Evolutionary conservation across 2,329 filamentous ascomycete species (phyloP).

Genomic region (Fusarium sp.): DNA sequence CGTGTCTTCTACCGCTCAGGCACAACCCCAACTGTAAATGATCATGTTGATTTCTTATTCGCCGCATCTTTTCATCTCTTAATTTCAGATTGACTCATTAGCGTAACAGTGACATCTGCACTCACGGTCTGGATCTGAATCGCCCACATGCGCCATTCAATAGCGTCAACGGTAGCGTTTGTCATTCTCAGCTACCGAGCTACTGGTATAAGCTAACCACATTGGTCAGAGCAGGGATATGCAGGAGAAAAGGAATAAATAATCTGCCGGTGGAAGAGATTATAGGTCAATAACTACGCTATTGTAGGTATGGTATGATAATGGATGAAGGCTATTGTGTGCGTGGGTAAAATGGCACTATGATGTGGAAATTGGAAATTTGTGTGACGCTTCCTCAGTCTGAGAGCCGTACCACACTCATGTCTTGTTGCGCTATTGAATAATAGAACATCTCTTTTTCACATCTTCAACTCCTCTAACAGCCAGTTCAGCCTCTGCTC

Average conservation of each 20-base stretch:
- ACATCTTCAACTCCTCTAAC: not conserved
- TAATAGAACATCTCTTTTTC: not conserved
- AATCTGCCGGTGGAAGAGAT: too few relatives aligned
- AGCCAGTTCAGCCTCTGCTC: not conserved
- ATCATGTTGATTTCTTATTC: not conserved
- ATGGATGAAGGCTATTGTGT: not conserved
- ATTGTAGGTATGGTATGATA: not conserved
- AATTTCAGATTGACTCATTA: slow-evolving; percentile 5
- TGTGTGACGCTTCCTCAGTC: not conserved
- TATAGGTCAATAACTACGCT: not conserved
- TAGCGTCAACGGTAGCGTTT: slow-evolving; percentile 21
- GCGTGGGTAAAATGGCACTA: not conserved
- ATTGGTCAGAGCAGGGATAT: not conserved
- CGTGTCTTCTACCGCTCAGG: not conserved
- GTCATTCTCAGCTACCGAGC: not conserved
- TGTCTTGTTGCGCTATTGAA: not conserved
- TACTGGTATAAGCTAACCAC: not conserved
- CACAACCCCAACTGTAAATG: not conserved
- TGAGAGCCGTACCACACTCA: not conserved
- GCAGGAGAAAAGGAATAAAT: not conserved
- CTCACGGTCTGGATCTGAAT: slow-evolving; percentile 11
- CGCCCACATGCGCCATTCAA: not conserved
- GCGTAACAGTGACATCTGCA: not conserved
- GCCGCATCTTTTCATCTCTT: not conserved
- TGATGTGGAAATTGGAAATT: not conserved